A percentile compares a stretch with the other conserved stretches of the same genome.
phyloP scores from a whole-genome alignment of 2,329 filamentous ascomycete species.

The Aspergillus proliferans region DNA sequence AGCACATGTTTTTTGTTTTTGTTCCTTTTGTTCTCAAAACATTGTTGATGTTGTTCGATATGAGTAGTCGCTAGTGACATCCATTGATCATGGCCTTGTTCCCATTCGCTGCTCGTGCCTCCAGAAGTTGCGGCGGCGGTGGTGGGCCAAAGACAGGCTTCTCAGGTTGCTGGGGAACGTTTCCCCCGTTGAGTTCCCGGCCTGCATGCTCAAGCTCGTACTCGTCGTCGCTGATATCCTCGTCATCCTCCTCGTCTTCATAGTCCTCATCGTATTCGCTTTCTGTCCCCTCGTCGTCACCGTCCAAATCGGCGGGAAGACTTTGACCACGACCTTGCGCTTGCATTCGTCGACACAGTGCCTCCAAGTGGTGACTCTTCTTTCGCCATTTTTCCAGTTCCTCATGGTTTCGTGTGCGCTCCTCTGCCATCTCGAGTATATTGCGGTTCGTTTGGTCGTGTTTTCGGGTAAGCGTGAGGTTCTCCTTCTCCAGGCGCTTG shows the following conservation, averaged over 20 bases:
- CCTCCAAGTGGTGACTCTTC: constrained; percentile 86
- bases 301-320: constrained; percentile 54
- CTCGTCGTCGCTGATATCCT: constrained; percentile 55
- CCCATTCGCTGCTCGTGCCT: constrained; percentile 39
- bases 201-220: constrained; percentile 39
- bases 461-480: constrained; percentile 81
- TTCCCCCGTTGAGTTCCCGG: constrained; percentile 20
- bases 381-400: constrained; percentile 73
- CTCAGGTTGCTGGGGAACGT: constrained; percentile 24
- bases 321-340: constrained; percentile 78
- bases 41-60: neutral
- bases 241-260: constrained; percentile 60
- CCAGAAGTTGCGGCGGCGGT: constrained; percentile 45
- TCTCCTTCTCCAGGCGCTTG: constrained; percentile 93
- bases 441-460: constrained; percentile 91
- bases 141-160: constrained; percentile 45
- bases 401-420: constrained; percentile 69
- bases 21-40: neutral
- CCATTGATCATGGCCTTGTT: constrained; percentile 41
- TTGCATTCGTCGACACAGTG: constrained; percentile 94
- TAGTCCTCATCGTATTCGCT: constrained; percentile 53
- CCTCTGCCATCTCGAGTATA: constrained; percentile 95
- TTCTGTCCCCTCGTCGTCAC: constrained; percentile 35
- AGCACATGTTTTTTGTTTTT: neutral
- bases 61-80: constrained; percentile 18